phyloP scores from a whole-genome alignment of 1,284 basidiomycete genomes.

The Cutaneotrichosporon cutaneum region DNA sequence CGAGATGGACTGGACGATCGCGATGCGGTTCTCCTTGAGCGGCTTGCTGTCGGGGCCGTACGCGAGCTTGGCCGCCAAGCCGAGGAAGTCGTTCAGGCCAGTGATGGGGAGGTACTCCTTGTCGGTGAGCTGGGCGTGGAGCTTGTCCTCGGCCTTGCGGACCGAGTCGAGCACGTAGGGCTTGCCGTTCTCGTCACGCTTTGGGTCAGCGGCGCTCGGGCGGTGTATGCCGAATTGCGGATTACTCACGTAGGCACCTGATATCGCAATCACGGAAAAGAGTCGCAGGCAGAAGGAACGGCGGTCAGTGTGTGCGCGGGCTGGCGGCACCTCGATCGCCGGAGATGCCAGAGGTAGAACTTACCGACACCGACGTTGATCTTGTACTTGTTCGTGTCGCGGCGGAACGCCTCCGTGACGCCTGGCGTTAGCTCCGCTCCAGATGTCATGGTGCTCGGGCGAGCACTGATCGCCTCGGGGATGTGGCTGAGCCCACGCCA shows the following conservation, averaged over 20 bases:
- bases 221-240: background rate
- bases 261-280: background rate
- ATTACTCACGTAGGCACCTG: conserved; percentile 13
- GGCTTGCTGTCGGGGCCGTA: conserved; percentile 81
- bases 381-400: conserved; percentile 83
- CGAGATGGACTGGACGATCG: conserved; percentile 93
- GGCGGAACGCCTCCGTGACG: conserved; percentile 62
- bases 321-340: conserved; percentile 10
- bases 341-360: conserved; percentile 12
- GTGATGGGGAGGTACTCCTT: conserved; percentile 99
- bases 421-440: conserved; percentile 26
- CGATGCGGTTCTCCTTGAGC: conserved; percentile 71
- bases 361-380: conserved; percentile 93
- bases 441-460: background rate
- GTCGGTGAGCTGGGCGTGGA: conserved; percentile 71
- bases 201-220: conserved; percentile 39
- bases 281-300: background rate
- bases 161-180: conserved; percentile 91
- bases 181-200: conserved; percentile 92
- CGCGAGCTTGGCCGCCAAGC: conserved; percentile 84
- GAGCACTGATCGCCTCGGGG: background rate
- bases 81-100: conserved; percentile 78
- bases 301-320: conserved; percentile 8
- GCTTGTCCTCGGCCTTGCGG: conserved; percentile 65
- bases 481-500: background rate